phyloP scores from a whole-genome alignment of 1,284 basidiomycete species.

The Blastosporella zonata region DNA sequence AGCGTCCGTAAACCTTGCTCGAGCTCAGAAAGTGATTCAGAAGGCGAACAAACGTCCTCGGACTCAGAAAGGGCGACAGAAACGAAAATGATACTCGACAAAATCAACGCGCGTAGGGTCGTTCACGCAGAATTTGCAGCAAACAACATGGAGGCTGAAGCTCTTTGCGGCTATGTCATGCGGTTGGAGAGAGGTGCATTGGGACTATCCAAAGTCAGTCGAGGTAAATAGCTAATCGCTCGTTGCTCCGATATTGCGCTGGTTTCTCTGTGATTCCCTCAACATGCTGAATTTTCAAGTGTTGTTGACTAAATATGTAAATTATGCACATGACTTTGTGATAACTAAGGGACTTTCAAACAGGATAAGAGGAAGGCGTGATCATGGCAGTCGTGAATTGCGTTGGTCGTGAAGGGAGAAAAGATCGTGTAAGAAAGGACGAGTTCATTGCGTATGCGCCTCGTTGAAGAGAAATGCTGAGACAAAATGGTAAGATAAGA shows the following conservation, averaged over 20 bases:
- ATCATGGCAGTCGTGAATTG: neutral
- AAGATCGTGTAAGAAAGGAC: too few species aligned
- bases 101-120: conserved; percentile 51
- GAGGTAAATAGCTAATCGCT: neutral
- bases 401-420: too few species aligned
- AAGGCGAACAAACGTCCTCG: conserved; percentile 21
- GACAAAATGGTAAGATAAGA: too few species aligned
- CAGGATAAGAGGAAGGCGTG: too few species aligned
- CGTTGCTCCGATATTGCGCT: too few species aligned
- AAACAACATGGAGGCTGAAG: conserved; percentile 53
- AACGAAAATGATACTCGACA: conserved; percentile 44
- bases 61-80: conserved; percentile 32
- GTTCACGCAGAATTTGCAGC: conserved; percentile 50
- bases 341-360: neutral
- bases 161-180: conserved; percentile 46
- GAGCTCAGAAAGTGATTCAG: conserved; percentile 14
- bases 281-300: too few species aligned
- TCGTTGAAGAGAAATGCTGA: too few species aligned
- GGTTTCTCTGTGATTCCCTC: too few species aligned
- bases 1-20: neutral
- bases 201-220: conserved; percentile 32
- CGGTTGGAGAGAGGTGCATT: conserved; percentile 44
- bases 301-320: too few species aligned
- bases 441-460: too few species aligned
- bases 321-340: too few species aligned